Base-by-base conservation (phyloP, 106 monocot genomes). In the Triglochin maritima region DNA sequence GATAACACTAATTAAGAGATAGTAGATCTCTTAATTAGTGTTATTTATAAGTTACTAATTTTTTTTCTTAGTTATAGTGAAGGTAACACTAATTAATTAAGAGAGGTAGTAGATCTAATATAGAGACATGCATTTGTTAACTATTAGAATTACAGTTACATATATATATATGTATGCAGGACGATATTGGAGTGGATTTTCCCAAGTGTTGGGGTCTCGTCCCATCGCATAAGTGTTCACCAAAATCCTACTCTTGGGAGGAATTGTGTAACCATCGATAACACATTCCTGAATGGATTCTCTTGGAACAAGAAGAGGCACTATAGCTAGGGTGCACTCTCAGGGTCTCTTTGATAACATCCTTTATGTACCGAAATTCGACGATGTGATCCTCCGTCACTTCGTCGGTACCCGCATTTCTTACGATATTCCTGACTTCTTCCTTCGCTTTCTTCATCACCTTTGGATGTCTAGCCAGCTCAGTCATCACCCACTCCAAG, bases 201-300 rank as follows among this genome's bases (percentile, higher is more conserved):
- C 62, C 85, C 85, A 81, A 46, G 67, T 54, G 3, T 63, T 13
- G 3, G 79, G 76, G 41, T 81, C 73, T 29, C 73, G 46, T 3
- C 69, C 72, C 8, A 85, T 79, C 8, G 81, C 85, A 62, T 76
- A 85, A 3, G 76, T 49, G 66, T 85, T 85, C 12, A 79, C 66
- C 0, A 76, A 17, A 1, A 85, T 61, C 29, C 64, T 53, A 0
- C 76, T 71, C 29, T 66, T 55, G 17, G 56, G 69, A 0, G 81
- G 79, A 55, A 81, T 73, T 10, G 7, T 0, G 72, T 79, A 76
- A 11, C 79, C 81, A 13, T 59, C 74, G 0, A 75, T 67, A 5
- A 62, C 59, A 60, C 77, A 77, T 0, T 70, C 63, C 15, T 75
- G 64, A 11, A 15, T 42, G 10, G 80, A 17, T 51, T 49, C 57